These are phyloP conservation scores for Leccinum variicolor DNA, from an alignment of 768 basidiomycete species.

Conservation along the genomic window DNA sequence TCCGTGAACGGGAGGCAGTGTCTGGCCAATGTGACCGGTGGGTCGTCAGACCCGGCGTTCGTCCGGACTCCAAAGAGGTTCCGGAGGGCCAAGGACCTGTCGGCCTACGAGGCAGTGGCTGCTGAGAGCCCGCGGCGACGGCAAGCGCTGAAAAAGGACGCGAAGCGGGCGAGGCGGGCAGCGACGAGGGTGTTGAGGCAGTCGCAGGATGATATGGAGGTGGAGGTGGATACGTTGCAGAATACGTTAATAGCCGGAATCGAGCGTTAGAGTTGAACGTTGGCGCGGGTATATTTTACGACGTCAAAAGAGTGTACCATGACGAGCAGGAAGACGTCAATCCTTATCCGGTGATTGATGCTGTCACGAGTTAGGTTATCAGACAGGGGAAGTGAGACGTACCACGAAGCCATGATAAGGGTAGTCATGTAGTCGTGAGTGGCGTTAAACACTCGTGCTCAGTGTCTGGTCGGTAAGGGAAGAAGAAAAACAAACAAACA, in stretches of 20 bases:
- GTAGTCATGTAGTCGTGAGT: no score
- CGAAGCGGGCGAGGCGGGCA: slow-evolving; percentile 58
- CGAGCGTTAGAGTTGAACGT: slow-evolving; percentile 9
- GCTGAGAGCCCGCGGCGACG: slow-evolving; percentile 51
- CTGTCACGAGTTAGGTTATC: neutral
- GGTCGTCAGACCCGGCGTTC: neutral
- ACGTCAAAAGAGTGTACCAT: neutral
- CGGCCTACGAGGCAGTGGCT: slow-evolving; percentile 49
- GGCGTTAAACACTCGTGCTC: no score
- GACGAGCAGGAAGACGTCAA: slow-evolving; percentile 16
- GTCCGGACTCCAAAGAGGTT: slow-evolving; percentile 50
- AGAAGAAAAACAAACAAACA: neutral
- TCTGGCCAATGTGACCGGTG: neutral
- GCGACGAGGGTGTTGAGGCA: slow-evolving; percentile 31
- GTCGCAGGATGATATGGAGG: slow-evolving; percentile 29
- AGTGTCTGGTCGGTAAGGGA: neutral
- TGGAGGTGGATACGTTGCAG: slow-evolving; percentile 17
- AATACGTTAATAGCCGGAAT: slow-evolving; percentile 26
- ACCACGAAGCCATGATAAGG: slow-evolving; percentile 16
- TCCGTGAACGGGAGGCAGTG: neutral
- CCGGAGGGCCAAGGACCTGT: slow-evolving; percentile 52
- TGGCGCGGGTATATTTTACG: neutral
- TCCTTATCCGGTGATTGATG: slow-evolving; percentile 1
- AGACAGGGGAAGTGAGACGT: neutral
- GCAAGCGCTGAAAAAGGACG: slow-evolving; percentile 57